Base-by-base conservation (phyloP, 169 alveolate species). In the Babesia gibsoni region DNA sequence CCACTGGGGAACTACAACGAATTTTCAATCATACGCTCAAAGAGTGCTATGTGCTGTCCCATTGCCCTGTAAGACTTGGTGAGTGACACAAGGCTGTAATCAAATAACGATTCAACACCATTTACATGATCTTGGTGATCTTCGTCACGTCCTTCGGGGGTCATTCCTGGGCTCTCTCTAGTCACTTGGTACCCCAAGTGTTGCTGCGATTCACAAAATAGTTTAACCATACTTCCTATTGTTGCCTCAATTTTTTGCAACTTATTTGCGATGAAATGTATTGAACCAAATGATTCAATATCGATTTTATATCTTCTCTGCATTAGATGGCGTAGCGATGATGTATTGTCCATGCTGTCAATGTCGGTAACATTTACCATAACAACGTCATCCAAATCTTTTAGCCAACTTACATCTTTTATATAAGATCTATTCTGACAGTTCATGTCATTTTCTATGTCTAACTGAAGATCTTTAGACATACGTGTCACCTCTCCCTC, bases 301-400 rank as follows among this genome's bases (percentile, higher is more conserved):
- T 39, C 23, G 2, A 35, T 29, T 5, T 23, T 25, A 22, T 45
- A 61, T 9, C 72, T 18, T 27, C 35, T 61, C n/a, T 42, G 30
- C 3, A 61, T 16, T 16, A 61, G 20, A 12, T 22, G 5, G 4
- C 36, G 1, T 32, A 61, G 20, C 16, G 59, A 35, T n/a, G 42
- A 8, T 3, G 58, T 25, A 14, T 20, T 9, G 35, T 61, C 72
- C 29, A 61, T n/a, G 33, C 16, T 45, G 22, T 61, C 72, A 10
- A 45, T 20, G 58, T 61, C 58, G 3, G 72, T 61, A 9, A 46
- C 41, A 48, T 61, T 61, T n/a, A 61, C 49, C 27, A 61, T 27
- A 1, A 22, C 4, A 10, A 43, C 18, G 3, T 61, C 72, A 30
- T 42, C 59, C 39, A 61, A 35, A 1, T 29, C 14, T 2, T 48